Evolutionary conservation across 2,329 filamentous ascomycete species (phyloP).

Genomic region (Colletotrichum siamense): DNA sequence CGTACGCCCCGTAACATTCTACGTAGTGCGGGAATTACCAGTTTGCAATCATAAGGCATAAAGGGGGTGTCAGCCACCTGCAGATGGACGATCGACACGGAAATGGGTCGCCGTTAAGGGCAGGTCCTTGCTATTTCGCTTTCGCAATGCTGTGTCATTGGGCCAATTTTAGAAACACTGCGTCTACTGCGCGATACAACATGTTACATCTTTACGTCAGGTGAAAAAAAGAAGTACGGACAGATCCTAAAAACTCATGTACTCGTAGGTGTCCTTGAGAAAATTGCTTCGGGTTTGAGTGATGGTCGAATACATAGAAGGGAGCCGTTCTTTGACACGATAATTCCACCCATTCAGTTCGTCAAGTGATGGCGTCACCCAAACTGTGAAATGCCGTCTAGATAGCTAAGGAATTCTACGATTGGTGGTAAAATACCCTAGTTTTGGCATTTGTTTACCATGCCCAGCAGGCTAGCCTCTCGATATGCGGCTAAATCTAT

Average conservation of each 20-base stretch:
- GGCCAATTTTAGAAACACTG: not conserved
- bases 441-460: not conserved
- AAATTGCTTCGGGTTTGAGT: not conserved
- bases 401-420: not conserved
- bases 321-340: not conserved
- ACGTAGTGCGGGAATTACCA: not conserved
- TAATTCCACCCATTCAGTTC: not conserved
- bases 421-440: fast-evolving
- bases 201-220: not conserved
- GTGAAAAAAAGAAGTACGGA: not conserved
- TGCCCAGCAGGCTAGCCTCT: fast-evolving
- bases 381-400: not conserved
- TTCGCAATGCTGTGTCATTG: not conserved
- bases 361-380: not conserved
- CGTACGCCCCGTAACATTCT: not conserved
- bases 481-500: not conserved
- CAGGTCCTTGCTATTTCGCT: not conserved
- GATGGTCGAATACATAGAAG: not conserved
- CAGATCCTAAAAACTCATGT: not conserved
- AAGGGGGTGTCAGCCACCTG: not conserved
- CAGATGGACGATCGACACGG: not conserved
- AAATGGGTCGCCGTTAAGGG: not conserved
- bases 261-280: fast-evolving
- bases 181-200: not conserved
- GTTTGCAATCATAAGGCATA: not conserved